Base-by-base conservation (phyloP, 352 stramenopile species). In the Phytophthora palmivora region DNA sequence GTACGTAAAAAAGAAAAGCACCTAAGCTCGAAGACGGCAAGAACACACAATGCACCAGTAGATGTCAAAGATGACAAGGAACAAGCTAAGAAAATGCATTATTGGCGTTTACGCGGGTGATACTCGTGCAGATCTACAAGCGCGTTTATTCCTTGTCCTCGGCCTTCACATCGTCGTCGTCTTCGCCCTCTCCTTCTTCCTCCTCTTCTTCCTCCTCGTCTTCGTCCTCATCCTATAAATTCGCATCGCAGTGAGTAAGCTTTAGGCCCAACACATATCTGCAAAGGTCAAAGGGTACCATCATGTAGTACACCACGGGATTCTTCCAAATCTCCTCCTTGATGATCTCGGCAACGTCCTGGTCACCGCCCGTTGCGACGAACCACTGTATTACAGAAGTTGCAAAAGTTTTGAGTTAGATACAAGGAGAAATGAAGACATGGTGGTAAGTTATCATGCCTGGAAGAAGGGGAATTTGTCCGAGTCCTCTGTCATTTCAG, bases 241-340 rank as follows among this genome's bases (percentile, higher is more conserved):
- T 3, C n/a, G 34, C 44, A 58, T 57, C 22, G 16, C 22, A 46
- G 37, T 65, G 0, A 58, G n/a, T 49, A 28, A 30, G 15, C 10
- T 54, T 19, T 14, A 19, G 19, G 10, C n/a, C n/a, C 6, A 21
- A 33, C 4, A 30, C 36, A 24, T 8, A 28, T 43, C 22, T 38
- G 6, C 12, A 42, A 19, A 39, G 15, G 21, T 56, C 41, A 67
- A 56, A 28, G 22, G 43, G 16, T 66, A 76, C 75, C 53, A 63
- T 64, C 24, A 79, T 14, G 70, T 81, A 94, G 49, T 78, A 87
- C 75, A 58, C 65, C 36, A 92, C 74, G 12, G 84, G 81, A 56
- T 76, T 79, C 74, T 90, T 92, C 82, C 78, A 94, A 5, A 91
- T 34, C 30, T 94, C 84, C 53, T 94, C 82, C 76, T 92, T 91